Evolutionary conservation across 495 filamentous ascomycete species (phyloP).

Genomic region (Penicillium macrosclerotiorum): DNA sequence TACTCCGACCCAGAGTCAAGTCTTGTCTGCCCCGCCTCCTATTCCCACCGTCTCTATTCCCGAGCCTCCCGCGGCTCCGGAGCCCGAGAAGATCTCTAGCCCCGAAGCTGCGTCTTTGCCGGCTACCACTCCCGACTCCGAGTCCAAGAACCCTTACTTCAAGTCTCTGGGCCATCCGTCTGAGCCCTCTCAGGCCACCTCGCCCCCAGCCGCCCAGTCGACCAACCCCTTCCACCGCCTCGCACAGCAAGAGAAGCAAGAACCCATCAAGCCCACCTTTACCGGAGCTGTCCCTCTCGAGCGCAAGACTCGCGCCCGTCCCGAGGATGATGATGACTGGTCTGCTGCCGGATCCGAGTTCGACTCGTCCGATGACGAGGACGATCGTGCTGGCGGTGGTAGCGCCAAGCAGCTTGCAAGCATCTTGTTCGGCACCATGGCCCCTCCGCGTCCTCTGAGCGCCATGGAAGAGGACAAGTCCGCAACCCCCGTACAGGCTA

Average conservation of each 20-base stretch:
- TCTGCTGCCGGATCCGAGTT: slow-evolving; percentile 76
- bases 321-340: slow-evolving; percentile 88
- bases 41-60: slow-evolving; percentile 22
- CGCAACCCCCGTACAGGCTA: slow-evolving; percentile 38
- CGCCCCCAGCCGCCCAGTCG: slow-evolving; percentile 48
- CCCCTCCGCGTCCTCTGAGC: slow-evolving; percentile 82
- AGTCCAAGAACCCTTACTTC: slow-evolving; percentile 71
- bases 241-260: slow-evolving; percentile 57
- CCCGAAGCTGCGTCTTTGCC: slow-evolving; percentile 23
- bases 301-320: slow-evolving; percentile 53
- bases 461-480: slow-evolving; percentile 68
- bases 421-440: slow-evolving; percentile 97
- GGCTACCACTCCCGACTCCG: slow-evolving; percentile 31
- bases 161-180: slow-evolving; percentile 58
- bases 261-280: slow-evolving; percentile 33
- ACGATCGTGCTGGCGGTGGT: slow-evolving; percentile 70
- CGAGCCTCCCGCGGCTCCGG: slow-evolving; percentile 41
- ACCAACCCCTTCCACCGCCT: slow-evolving; percentile 97
- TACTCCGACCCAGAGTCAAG: slow-evolving; percentile 69
- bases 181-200: slow-evolving; percentile 13
- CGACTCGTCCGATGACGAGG: slow-evolving; percentile 65
- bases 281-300: slow-evolving; percentile 37
- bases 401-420: slow-evolving; percentile 89
- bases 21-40: slow-evolving; percentile 42
- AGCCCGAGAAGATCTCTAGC: slow-evolving; percentile 24